Base-by-base conservation (phyloP, 495 filamentous ascomycete genomes). In the Penicillium longicatenatum region DNA sequence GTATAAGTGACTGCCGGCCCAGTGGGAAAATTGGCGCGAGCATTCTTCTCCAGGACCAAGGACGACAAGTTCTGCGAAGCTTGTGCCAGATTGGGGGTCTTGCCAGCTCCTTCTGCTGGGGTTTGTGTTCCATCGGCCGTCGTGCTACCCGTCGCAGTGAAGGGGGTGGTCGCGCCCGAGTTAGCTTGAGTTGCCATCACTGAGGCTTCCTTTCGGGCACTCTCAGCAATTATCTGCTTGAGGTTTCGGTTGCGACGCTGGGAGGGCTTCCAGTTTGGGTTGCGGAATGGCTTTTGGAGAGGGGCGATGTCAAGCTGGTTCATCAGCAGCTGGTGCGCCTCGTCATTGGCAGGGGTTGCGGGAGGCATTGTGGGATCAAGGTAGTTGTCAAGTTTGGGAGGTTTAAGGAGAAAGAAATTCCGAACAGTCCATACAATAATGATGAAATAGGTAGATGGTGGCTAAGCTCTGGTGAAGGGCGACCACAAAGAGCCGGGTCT, bases 221-320 rank as follows among this genome's bases (percentile, higher is more conserved):
- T 90, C 62, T 98, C 94, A n/a, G 91, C 86, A 58, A 98, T 81
- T 57, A 98, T 92, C 68, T 96, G 90, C 73, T 98, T 98, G 73
- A 98, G 87, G 67, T 95, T 97, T 78, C 97, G 97, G 80, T 97
- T 98, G 71, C 94, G 91, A 14, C 94, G 91, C 71, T 92, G 89
- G 55, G 93, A 89, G 17, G 95, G 89, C 59, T 87, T 91, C 93
- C 93, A 98, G 67, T 86, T 72, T 0, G 87, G 77, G 67, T 91
- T 96, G 61, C 94, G 92, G 80, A 95, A 98, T 54, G 85, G 89
- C 70, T 92, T 91, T 22, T 82, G 87, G 66, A 91, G 81, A 17
- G 84, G 79, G 57, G 92, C 86, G 62, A 97, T 89, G 73, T 98
- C 94, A 56, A 98, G 89, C 59, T 86, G 72, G 69, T 97, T 90